Percentiles rank a stretch among this genome's conserved stretches.
Conservation (phyloP, 495 filamentous ascomycete genomes). For the Penicillium salamii region DNA sequence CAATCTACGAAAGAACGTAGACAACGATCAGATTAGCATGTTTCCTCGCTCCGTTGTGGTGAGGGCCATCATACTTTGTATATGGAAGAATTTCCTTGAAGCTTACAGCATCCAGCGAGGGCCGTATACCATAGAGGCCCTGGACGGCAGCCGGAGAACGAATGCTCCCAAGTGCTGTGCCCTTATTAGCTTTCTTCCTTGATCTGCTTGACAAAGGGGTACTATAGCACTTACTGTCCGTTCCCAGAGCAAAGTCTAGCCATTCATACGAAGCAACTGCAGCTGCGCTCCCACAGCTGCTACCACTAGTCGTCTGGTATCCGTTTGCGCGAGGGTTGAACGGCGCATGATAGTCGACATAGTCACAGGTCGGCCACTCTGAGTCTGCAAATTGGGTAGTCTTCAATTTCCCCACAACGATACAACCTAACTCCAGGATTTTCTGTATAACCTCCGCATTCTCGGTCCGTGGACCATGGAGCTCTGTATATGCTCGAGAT, state of each 20-base stretch:
- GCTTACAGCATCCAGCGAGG: neutral
- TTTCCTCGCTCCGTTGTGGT: no score
- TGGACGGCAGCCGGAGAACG: neutral
- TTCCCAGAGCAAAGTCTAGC: constrained; percentile 36
- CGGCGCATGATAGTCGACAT: constrained; percentile 36
- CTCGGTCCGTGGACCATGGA: constrained; percentile 10
- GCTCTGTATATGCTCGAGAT: constrained; percentile 17
- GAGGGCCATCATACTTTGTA: no score
- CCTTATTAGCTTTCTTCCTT: no score
- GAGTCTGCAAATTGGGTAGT: constrained; percentile 11
- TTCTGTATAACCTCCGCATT: constrained; percentile 6
- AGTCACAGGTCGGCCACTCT: constrained; percentile 9
- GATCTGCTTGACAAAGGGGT: no score
- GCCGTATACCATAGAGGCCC: neutral
- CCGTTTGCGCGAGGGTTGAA: constrained; percentile 53
- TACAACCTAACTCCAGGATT: constrained; percentile 27
- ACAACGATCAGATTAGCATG: no score
- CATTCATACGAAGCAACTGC: constrained; percentile 48
- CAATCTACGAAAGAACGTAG: no score
- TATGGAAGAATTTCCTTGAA: neutral
- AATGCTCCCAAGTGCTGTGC: neutral
- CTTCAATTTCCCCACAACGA: constrained; percentile 36
- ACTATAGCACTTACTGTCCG: neutral
- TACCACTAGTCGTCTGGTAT: constrained; percentile 45
- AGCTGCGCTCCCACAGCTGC: constrained; percentile 43